A percentile compares a stretch with the other conserved stretches of the same genome.
These are phyloP conservation scores for Chenopodium berlandieri DNA, from an alignment of 148 eudicot species.

Conservation along the genomic window DNA sequence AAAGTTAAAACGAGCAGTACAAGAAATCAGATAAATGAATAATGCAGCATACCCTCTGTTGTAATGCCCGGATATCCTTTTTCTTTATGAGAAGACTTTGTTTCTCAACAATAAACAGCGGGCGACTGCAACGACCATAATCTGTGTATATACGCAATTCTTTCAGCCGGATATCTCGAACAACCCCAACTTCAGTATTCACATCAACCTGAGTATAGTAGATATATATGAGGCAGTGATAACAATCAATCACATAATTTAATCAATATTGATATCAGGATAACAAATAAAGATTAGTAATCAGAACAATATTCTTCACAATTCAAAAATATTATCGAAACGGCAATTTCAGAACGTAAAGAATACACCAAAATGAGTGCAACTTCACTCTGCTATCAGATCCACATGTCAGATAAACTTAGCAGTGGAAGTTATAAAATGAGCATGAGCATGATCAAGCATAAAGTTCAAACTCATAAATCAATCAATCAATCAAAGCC, in stretches of 20 bases:
- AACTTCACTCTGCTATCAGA: not conserved
- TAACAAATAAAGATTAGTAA: not conserved
- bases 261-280: not conserved
- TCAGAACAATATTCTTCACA: not conserved
- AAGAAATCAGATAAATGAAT: not conserved
- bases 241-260: not conserved
- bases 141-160: conserved; percentile 94
- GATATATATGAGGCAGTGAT: not conserved
- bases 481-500: too few species aligned
- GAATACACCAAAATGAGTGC: not conserved
- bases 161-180: conserved; percentile 84
- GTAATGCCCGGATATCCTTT: conserved; percentile 77
- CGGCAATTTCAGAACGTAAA: not conserved
- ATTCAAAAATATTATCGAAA: not conserved
- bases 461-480: not conserved
- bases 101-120: conserved; percentile 89
- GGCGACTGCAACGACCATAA: conserved; percentile 98
- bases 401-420: not conserved
- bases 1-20: not conserved
- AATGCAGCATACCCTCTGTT: conserved; percentile 58
- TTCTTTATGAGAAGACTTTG: conserved; percentile 84
- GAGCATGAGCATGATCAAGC: conserved; percentile 16
- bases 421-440: not conserved
- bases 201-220: conserved; percentile 67
- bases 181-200: conserved; percentile 96